Base-by-base conservation (phyloP, 768 basidiomycete species). In the Boletus rubescentipes region DNA sequence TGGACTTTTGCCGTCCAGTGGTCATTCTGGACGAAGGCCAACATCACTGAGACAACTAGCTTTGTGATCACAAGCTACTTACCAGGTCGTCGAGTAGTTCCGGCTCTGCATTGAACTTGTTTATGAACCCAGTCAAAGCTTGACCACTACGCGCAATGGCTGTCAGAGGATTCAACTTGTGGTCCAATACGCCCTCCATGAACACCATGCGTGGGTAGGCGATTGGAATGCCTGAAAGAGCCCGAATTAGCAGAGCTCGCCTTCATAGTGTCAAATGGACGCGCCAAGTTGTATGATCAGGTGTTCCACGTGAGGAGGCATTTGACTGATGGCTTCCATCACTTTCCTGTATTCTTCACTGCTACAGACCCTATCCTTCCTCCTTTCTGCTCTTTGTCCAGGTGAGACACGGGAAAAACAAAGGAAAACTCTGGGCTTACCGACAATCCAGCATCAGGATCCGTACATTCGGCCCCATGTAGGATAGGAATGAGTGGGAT, bases 151-250 rank as follows among this genome's bases (percentile, higher is more conserved):
- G 80, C 9, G 87, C 89, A 9, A 98, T 75, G 4, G 85, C 79
- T 35, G 87, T 81, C 40, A 98, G 72, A 2, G 95, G 94, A 67
- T 98, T 98, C 46, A 87, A 77, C 70, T 88, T 93, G 30, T 83
- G 86, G 40, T 89, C 88, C 26, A 98, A 72, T 9, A 87, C 81
- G 21, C 72, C 75, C 69, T 91, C 96, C 58, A 97, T 73, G 68
- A 96, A 94, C 2, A 91, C 89, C 85, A 94, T 86, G 46, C 95
- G 87, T 30, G 96, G 96, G 67, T 98, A 98, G 5, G 92, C 92
- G 57, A 93, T 87, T 0, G 89, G 89, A 49, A 91, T 82, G 2
- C 85, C 86, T 86, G 49, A 14, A 37, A 47, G 38, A 35, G 35
- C 12, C n/a, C 21, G 11, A 31, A 41, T 58, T 14, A 53, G 47